These are phyloP conservation scores for Acorus gramineus DNA, from an alignment of 106 monocot genomes.

Conservation along the genomic window DNA sequence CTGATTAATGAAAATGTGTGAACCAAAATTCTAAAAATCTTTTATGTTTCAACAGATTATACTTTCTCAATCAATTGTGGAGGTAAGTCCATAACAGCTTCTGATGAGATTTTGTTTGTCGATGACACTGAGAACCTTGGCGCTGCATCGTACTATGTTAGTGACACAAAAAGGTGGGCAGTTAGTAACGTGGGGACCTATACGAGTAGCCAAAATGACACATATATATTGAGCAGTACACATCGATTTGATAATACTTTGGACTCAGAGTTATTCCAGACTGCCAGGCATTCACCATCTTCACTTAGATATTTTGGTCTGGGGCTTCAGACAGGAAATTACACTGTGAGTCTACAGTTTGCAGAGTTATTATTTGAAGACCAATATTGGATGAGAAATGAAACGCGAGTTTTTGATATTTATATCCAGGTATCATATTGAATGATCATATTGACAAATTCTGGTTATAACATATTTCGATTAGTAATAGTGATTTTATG, in stretches of 20 bases:
- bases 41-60: not conserved
- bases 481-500: no score
- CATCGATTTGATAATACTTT: not conserved
- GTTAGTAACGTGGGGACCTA: not conserved
- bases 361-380: not conserved
- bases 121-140: not conserved
- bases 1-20: not conserved
- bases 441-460: no score
- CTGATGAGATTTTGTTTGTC: not conserved
- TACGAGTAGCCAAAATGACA: not conserved
- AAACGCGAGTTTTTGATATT: not conserved
- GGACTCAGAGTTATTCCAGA: conserved; percentile 2
- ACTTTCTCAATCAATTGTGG: conserved; percentile 3
- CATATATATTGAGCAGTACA: not conserved
- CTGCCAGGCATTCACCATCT: not conserved
- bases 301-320: conserved; percentile 2
- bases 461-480: no score
- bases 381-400: not conserved
- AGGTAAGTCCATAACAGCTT: not conserved
- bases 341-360: not conserved
- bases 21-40: not conserved
- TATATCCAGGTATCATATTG: not conserved
- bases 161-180: not conserved
- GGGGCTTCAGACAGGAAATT: not conserved
- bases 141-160: not conserved